Evolutionary conservation across 2,329 filamentous ascomycete genomes (phyloP).

Genomic region (Geosmithia morbida): DNA sequence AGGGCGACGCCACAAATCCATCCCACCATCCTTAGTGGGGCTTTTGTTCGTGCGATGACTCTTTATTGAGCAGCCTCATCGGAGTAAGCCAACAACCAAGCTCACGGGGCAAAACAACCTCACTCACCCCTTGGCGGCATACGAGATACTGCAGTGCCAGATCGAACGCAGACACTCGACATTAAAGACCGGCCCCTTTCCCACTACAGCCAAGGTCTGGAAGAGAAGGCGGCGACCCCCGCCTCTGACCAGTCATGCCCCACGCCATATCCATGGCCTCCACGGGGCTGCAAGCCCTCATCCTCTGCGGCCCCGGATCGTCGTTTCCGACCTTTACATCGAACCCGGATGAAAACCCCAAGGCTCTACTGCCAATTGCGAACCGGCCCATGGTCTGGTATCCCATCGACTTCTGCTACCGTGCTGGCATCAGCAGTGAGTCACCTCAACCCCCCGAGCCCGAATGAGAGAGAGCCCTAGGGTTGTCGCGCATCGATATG

Average conservation of each 20-base stretch:
- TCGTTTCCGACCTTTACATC: slow-evolving; percentile 74
- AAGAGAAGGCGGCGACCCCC: no score
- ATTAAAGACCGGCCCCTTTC: no score
- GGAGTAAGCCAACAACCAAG: no score
- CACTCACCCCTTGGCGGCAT: no score
- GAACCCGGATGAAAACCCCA: slow-evolving; percentile 66
- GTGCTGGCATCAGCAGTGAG: slow-evolving; percentile 62
- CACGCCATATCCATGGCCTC: slow-evolving; percentile 61
- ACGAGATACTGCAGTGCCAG: no score
- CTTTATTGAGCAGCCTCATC: not conserved
- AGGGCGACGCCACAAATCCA: not conserved
- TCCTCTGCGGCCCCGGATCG: slow-evolving; percentile 70
- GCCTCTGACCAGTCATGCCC: slow-evolving; percentile 38
- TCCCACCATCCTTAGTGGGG: not conserved
- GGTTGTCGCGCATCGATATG: no score
- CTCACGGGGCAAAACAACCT: no score
- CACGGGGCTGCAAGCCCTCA: slow-evolving; percentile 68
- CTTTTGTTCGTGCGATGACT: not conserved
- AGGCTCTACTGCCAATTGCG: slow-evolving; percentile 68
- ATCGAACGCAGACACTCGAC: no score
- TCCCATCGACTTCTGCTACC: slow-evolving; percentile 71
- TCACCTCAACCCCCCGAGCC: slow-evolving; percentile 3
- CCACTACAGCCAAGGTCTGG: no score
- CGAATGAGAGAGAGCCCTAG: not conserved
- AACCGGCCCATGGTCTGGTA: slow-evolving; percentile 88